phyloP scores from a whole-genome alignment of 345 rosid species.

The Cochlearia excelsa region DNA sequence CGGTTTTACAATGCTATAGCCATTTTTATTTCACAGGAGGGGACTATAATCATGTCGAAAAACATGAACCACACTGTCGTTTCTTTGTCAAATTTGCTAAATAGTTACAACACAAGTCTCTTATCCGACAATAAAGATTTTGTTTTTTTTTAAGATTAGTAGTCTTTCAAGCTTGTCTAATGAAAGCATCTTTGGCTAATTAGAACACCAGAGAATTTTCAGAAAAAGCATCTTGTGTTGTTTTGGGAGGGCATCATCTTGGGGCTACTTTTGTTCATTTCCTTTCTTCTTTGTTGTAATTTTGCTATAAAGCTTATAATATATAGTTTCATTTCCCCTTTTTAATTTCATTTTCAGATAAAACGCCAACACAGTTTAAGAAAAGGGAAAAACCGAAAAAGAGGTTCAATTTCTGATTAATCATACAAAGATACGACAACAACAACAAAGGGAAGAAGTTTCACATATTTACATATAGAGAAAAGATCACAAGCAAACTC shows the following conservation, averaged over 20 bases:
- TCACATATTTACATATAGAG: slow-evolving; percentile 24
- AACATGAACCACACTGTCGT: slow-evolving; percentile 17
- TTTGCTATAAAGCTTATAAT: slow-evolving; percentile 8
- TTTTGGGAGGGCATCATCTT: slow-evolving; percentile 24
- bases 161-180: slow-evolving; percentile 22
- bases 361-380: slow-evolving; percentile 19
- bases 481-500: slow-evolving; percentile 5
- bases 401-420: slow-evolving; percentile 28
- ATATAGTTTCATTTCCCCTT: slow-evolving; percentile 24
- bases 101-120: slow-evolving; percentile 18
- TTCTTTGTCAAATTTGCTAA: slow-evolving; percentile 24
- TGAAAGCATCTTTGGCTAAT: slow-evolving; percentile 24
- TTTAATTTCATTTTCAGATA: not conserved
- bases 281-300: slow-evolving; percentile 33
- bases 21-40: slow-evolving; percentile 17
- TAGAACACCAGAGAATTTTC: slow-evolving; percentile 23
- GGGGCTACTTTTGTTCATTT: slow-evolving; percentile 17
- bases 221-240: slow-evolving; percentile 14
- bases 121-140: slow-evolving; percentile 21
- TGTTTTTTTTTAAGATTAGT: slow-evolving; percentile 19
- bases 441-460: not conserved
- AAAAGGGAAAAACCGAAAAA: slow-evolving; percentile 14
- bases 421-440: slow-evolving; percentile 20
- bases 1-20: too few relatives aligned
- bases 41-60: not conserved